Percentiles rank a stretch among this genome's conserved stretches.
Conservation (phyloP, 495 filamentous ascomycete genomes). For the Lasiosphaeris hirsuta region DNA sequence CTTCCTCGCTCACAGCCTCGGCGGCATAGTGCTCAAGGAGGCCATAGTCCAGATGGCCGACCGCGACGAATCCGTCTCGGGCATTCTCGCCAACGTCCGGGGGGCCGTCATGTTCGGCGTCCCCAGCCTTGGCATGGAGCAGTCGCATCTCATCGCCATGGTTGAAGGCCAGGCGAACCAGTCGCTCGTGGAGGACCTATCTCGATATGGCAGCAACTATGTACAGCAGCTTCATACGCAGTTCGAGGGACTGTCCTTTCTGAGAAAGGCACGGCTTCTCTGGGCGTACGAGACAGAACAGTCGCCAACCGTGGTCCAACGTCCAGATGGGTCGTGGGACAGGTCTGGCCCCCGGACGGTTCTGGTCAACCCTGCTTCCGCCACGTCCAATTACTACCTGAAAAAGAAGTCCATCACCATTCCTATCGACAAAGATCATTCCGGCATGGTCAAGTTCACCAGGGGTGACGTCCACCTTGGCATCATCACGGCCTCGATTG, state of each 20-base stretch:
- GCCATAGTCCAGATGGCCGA: constrained; percentile 9
- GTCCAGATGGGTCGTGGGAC: background rate
- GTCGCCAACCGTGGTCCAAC: constrained; percentile 11
- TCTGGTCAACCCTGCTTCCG: constrained; percentile 11
- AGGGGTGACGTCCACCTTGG: background rate
- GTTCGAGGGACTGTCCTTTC: constrained; percentile 5
- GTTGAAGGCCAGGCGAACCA: constrained; percentile 19
- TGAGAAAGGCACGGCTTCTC: background rate
- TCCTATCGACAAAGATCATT: constrained; percentile 17
- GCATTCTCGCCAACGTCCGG: constrained; percentile 4
- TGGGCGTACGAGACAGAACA: constrained; percentile 18
- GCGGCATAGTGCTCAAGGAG: constrained; percentile 32
- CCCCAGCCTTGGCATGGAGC: constrained; percentile 20
- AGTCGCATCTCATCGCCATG: constrained; percentile 15
- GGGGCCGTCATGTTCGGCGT: constrained; percentile 25
- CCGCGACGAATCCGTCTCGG: background rate
- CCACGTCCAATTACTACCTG: background rate
- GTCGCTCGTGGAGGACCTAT: constrained; percentile 11
- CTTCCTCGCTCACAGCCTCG: constrained; percentile 36
- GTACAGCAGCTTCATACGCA: background rate
- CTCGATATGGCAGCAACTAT: background rate
- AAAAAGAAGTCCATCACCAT: background rate
- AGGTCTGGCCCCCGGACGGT: constrained; percentile 3
- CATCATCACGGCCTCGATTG: too few relatives aligned
- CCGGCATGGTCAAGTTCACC: constrained; percentile 18